These are phyloP conservation scores for Lepraria neglecta DNA, from an alignment of 495 filamentous ascomycete genomes.

Conservation along the genomic window DNA sequence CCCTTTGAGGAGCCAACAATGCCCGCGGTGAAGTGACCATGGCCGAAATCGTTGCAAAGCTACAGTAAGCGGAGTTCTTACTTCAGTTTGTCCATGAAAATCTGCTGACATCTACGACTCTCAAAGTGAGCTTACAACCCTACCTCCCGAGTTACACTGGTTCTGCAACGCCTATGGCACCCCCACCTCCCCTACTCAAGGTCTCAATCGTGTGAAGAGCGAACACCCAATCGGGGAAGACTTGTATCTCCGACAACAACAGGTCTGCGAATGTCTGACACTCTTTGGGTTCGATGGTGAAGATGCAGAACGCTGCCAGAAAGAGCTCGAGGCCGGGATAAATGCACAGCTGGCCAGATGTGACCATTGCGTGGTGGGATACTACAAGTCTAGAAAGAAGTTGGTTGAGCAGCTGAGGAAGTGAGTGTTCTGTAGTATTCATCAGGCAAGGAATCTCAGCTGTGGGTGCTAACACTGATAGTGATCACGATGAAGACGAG, in stretches of 20 bases:
- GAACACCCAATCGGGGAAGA: constrained; percentile 37
- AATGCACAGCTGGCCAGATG: constrained; percentile 58
- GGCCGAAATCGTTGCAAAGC: constrained; percentile 23
- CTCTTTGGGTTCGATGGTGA: constrained; percentile 62
- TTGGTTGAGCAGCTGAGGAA: constrained; percentile 56
- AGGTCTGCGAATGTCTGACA: constrained; percentile 56
- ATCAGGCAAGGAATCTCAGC: background rate
- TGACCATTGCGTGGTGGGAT: constrained; percentile 72
- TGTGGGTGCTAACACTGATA: constrained; percentile 21
- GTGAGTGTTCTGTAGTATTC: constrained; percentile 29
- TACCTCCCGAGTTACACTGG: constrained; percentile 26
- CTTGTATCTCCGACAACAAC: constrained; percentile 45
- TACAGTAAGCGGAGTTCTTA: constrained; percentile 20
- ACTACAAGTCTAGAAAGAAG: constrained; percentile 63
- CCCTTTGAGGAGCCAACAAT: background rate
- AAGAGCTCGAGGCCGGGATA: constrained; percentile 51
- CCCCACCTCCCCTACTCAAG: background rate
- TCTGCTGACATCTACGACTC: constrained; percentile 6
- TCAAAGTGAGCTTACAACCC: constrained; percentile 22
- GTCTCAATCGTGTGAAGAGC: constrained; percentile 7
- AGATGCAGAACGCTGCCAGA: constrained; percentile 52
- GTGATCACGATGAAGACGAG: constrained; percentile 56
- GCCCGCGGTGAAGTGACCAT: constrained; percentile 12
- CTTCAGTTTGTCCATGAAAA: no score
- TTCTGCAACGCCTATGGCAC: constrained; percentile 23